Evolutionary conservation across 2,329 filamentous ascomycete species (phyloP).

Genomic region (Monilinia polystroma): DNA sequence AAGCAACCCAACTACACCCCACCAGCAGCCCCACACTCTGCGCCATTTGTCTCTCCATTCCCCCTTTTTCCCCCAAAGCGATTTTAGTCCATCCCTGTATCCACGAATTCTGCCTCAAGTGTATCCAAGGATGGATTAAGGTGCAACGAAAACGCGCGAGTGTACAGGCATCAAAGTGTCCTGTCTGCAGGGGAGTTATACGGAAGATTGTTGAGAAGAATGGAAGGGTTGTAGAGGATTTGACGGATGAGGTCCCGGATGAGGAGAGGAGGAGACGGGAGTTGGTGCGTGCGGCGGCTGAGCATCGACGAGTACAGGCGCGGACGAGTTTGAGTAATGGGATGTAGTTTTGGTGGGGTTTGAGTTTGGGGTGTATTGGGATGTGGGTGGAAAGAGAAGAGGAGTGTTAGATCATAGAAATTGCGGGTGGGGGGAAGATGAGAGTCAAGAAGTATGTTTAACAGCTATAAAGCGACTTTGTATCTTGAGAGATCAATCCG

Average conservation of each 20-base stretch:
- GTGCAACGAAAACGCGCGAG: not conserved
- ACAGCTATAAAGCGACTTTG: too few relatives aligned
- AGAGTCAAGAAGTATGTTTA: too few relatives aligned
- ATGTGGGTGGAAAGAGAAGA: not conserved
- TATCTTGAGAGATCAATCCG: too few relatives aligned
- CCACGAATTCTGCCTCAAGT: slow-evolving; percentile 1
- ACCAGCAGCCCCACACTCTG: not conserved
- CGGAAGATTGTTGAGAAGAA: not conserved
- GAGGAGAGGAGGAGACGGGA: not conserved
- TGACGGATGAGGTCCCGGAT: not conserved
- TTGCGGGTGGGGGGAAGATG: not conserved
- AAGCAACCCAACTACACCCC: not conserved
- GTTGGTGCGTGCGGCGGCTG: too few relatives aligned
- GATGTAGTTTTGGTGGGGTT: too few relatives aligned
- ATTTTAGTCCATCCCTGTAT: not conserved
- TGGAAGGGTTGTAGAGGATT: not conserved
- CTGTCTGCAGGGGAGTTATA: not conserved
- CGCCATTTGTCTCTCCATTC: not conserved
- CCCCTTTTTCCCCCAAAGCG: not conserved
- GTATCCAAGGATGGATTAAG: not conserved
- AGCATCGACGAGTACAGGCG: too few relatives aligned
- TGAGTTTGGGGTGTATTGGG: too few relatives aligned
- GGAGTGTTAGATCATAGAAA: not conserved
- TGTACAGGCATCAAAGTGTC: not conserved
- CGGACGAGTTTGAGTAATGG: too few relatives aligned